Evolutionary conservation across 2,329 filamentous ascomycete genomes (phyloP).

Genomic region (Coniochaeta sp.): DNA sequence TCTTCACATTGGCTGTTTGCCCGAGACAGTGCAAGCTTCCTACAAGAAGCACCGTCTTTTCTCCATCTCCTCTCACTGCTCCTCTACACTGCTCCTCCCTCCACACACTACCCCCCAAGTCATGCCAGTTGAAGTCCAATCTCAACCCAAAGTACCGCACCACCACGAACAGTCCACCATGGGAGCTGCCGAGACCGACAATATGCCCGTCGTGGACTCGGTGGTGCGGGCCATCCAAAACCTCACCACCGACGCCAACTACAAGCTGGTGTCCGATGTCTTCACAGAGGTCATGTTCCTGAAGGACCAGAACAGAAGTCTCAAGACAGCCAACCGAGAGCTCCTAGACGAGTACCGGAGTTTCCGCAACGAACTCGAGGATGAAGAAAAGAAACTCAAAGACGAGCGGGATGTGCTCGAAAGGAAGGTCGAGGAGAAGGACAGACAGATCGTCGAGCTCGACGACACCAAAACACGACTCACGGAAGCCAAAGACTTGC

Average conservation of each 20-base stretch:
- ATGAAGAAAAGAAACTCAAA: slow-evolving; percentile 14
- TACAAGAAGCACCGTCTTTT: not conserved
- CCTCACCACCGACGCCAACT: slow-evolving; percentile 24
- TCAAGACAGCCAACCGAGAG: slow-evolving; percentile 20
- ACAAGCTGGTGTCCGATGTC: slow-evolving; percentile 24
- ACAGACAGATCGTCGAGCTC: slow-evolving; percentile 16
- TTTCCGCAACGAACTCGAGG: slow-evolving; percentile 23
- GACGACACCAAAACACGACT: slow-evolving; percentile 11
- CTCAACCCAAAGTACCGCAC: not conserved
- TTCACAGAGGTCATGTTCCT: slow-evolving; percentile 24
- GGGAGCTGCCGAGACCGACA: not conserved
- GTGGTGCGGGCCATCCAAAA: slow-evolving; percentile 25
- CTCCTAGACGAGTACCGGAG: slow-evolving; percentile 25
- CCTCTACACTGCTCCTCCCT: not conserved
- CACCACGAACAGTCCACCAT: not conserved
- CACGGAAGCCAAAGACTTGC: not conserved
- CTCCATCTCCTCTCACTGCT: not conserved
- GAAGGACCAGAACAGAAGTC: slow-evolving; percentile 21
- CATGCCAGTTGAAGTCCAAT: not conserved
- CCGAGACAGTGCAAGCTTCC: not conserved
- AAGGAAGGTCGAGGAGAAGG: slow-evolving; percentile 14
- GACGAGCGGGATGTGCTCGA: slow-evolving; percentile 19
- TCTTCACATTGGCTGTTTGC: not conserved
- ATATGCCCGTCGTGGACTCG: slow-evolving; percentile 17
- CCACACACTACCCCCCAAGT: not conserved